Conservation (phyloP, 768 basidiomycete species). For the Lactifluus subvellereus region DNA sequence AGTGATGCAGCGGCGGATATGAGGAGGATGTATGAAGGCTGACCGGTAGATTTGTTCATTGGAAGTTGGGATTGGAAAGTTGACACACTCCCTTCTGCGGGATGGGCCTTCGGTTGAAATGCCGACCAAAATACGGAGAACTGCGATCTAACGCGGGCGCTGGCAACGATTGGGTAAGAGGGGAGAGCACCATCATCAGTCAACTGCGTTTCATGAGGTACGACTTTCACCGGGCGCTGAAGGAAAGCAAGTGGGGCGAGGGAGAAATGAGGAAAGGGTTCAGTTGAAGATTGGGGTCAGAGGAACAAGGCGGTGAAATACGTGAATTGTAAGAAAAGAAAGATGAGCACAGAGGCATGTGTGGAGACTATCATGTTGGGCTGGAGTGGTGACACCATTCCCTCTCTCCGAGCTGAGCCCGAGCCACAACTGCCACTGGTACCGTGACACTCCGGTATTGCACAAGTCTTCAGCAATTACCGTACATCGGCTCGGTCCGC, state of each 20-base stretch:
- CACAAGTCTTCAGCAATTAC: neutral
- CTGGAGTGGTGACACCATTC: too few species aligned
- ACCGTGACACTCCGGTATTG: fast-evolving
- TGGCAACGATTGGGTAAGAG: neutral
- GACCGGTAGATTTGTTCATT: neutral
- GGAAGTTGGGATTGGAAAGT: neutral
- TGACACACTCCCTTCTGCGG: neutral
- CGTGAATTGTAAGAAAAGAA: too few species aligned
- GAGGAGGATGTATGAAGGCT: neutral
- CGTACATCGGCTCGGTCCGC: neutral
- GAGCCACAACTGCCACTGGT: too few species aligned
- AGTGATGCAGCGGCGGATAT: neutral
- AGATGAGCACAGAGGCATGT: neutral
- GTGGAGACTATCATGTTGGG: too few species aligned
- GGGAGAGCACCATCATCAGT: neutral
- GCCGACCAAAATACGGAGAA: neutral
- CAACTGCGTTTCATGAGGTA: neutral
- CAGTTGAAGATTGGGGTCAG: neutral
- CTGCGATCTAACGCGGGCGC: neutral
- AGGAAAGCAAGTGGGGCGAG: neutral
- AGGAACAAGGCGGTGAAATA: too few species aligned
- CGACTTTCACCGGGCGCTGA: neutral
- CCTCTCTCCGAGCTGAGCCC: too few species aligned
- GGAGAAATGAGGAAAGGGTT: neutral
- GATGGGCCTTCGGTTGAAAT: neutral